phyloP scores from a whole-genome alignment of 495 filamentous ascomycete species.

The Letharia columbiana region DNA sequence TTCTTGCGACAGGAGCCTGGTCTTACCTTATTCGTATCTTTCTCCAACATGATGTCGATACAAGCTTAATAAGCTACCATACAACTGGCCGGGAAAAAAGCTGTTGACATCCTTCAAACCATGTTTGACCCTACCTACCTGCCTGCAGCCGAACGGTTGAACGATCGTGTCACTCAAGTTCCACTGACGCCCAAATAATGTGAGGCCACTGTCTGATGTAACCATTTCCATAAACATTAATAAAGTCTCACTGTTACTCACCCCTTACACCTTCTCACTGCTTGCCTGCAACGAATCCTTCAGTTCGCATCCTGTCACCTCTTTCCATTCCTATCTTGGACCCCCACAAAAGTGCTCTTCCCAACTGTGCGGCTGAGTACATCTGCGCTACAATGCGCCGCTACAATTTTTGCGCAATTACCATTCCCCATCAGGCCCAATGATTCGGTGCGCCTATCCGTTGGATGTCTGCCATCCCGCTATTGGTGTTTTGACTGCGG shows the following conservation, averaged over 20 bases:
- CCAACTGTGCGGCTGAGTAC: neutral
- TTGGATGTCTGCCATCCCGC: neutral
- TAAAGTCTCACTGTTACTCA: too few relatives aligned
- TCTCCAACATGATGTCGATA: neutral
- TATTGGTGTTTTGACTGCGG: neutral
- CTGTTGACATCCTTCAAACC: neutral
- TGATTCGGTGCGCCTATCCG: neutral
- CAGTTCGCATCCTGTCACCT: neutral
- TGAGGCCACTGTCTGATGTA: neutral
- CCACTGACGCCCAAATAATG: too few relatives aligned
- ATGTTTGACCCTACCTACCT: too few relatives aligned
- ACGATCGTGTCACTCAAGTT: too few relatives aligned
- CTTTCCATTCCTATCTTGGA: neutral
- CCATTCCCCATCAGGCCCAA: neutral
- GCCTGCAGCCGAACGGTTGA: too few relatives aligned
- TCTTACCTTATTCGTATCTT: neutral
- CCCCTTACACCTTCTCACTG: neutral
- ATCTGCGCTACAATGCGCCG: conserved; percentile 8
- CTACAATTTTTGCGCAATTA: conserved; percentile 16
- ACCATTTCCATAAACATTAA: too few relatives aligned
- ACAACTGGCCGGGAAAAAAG: neutral
- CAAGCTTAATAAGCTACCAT: neutral
- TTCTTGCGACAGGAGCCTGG: neutral
- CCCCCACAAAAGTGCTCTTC: neutral
- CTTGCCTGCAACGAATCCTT: neutral